These are phyloP conservation scores for Chlamydomonas sp. DNA, from an alignment of 139 green algal species.

Conservation along the genomic window DNA sequence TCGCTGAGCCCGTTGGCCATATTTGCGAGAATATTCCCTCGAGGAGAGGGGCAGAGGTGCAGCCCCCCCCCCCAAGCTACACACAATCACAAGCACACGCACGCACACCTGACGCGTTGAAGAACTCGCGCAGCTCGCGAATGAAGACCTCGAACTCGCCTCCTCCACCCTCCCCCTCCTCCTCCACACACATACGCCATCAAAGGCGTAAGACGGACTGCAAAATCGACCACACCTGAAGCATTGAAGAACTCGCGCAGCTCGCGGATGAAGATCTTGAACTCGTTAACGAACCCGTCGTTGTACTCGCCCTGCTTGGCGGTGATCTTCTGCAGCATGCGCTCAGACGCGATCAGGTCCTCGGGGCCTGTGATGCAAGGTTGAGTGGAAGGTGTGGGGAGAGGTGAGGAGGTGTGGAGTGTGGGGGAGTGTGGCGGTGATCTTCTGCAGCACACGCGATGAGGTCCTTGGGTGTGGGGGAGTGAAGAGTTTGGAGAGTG, in stretches of 20 bases:
- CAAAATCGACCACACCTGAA: constrained; percentile 29
- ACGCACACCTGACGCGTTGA: constrained; percentile 75
- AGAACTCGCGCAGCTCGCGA: constrained; percentile 91
- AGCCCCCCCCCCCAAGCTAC: background rate
- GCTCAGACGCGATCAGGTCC: constrained; percentile 90
- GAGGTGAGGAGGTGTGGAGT: background rate
- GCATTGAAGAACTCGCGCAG: constrained; percentile 97
- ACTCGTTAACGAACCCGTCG: constrained; percentile 80
- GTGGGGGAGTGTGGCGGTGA: too few relatives aligned
- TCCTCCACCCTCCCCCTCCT: too few relatives aligned
- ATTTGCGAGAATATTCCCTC: constrained; percentile 43
- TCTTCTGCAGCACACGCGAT: too few relatives aligned
- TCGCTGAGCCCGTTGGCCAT: constrained; percentile 49
- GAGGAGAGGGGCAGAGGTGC: background rate
- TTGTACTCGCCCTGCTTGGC: constrained; percentile 50
- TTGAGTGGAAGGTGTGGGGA: too few relatives aligned
- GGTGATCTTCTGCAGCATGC: constrained; percentile 75
- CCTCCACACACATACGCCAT: too few relatives aligned
- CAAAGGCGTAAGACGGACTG: too few relatives aligned
- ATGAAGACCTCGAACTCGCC: constrained; percentile 88
- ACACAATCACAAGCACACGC: background rate
- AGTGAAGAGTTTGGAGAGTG: too few relatives aligned
- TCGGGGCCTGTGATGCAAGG: constrained; percentile 63
- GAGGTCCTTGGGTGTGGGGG: too few relatives aligned
- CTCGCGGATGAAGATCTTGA: constrained; percentile 81